A percentile compares a stretch with the other conserved stretches of the same genome.
phyloP scores from a whole-genome alignment of 2,329 filamentous ascomycete species.

The Aspergillus ustus region DNA sequence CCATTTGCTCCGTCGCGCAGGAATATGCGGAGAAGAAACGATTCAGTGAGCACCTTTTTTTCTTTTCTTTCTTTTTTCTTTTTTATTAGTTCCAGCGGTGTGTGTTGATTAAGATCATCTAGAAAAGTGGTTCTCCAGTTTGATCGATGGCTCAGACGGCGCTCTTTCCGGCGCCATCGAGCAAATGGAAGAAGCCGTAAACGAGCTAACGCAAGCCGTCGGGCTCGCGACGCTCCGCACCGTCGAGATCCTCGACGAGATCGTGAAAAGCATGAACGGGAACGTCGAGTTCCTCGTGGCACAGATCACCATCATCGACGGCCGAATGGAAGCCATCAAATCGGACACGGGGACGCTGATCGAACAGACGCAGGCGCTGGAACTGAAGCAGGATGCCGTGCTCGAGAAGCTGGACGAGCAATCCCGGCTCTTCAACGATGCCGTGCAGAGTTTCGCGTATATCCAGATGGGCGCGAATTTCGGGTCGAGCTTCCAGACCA shows the following conservation, averaged over 20 bases:
- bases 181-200: conserved; percentile 8
- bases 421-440: background rate
- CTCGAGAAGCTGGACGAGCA: conserved; percentile 8
- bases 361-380: conserved; percentile 4
- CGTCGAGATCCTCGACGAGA: conserved; percentile 5
- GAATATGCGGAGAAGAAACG: conserved; percentile 6
- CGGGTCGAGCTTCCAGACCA: background rate
- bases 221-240: conserved; percentile 1
- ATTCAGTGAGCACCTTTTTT: conserved; percentile 3
- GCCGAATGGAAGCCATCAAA: conserved; percentile 1
- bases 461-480: conserved; percentile 10
- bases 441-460: background rate
- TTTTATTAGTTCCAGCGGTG: background rate
- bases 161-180: conserved; percentile 6
- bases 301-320: background rate
- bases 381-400: conserved; percentile 5
- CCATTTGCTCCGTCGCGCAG: conserved; percentile 9
- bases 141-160: conserved; percentile 3
- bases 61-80: too few relatives aligned
- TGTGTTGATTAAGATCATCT: background rate
- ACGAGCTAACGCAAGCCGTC: conserved; percentile 11
- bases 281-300: conserved; percentile 12
- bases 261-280: conserved; percentile 6
- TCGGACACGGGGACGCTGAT: conserved; percentile 4
- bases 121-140: conserved; percentile 12